Evolutionary conservation across 163 green algal genomes (phyloP), one percentile per base, ranked within the genome.

Genomic region (Coccomyxa subellipsoidea): DNA sequence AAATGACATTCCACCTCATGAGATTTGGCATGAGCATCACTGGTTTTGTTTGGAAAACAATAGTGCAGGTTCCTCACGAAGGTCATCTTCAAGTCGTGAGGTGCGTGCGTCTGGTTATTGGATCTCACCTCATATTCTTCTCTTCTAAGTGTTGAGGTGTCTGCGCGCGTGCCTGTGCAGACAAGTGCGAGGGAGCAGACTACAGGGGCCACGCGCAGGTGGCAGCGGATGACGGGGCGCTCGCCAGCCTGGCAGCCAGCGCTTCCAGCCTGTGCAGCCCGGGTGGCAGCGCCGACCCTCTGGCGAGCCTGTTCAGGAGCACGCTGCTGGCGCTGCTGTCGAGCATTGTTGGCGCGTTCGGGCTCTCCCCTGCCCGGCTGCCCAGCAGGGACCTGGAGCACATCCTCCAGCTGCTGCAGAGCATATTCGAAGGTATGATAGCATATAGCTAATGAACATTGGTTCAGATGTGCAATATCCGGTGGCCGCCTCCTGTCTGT

Each of bases 171-270:
- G 66, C 7, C 29, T 73, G 29, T 73, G 18, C 66, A 36, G 66
- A 0, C 27, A 23, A 18, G 18, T 18, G 66, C 66, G 66, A 59
- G 47, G 47, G 47, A 18, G 47, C 21, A 18, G 47, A 59, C 5
- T 79, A 79, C 73, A 35, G 23, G 23, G n/a, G 39, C 39, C 71
- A 81, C 21, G 75, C 71, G 23, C 54, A 35, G 29, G n/a, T 78
- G 4, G 81, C 73, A 29, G 31, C 23, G 27, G 82, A 80, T 4
- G 3, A 29, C 10, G 31, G 0, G 21, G 71, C 53, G 18, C 54
- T 82, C 3, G 37, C 69, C 53, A 31, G 38, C 78, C 69, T 87
- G 70, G 40, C 53, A 9, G 77, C 40, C 47, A 59, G 47, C 47
- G 4, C 40, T 72, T 9, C 40, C 47, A 47, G 47, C 35, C n/a